Conservation (phyloP, 1,284 basidiomycete species). For the Rhodotorula sp. region DNA sequence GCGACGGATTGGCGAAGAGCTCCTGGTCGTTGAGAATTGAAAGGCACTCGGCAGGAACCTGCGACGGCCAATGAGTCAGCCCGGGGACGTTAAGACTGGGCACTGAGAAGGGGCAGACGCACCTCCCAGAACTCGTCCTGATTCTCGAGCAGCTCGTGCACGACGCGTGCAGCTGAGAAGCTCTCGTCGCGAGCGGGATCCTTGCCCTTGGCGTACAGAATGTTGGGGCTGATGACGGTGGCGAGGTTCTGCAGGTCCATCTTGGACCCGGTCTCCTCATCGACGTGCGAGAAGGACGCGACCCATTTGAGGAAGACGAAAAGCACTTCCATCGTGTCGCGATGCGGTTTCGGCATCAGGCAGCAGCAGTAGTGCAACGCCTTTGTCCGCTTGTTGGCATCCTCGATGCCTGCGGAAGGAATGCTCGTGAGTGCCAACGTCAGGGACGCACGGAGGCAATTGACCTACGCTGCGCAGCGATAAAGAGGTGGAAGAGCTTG, state of each 20-base stretch:
- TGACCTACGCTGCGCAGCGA: slow-evolving; percentile 79
- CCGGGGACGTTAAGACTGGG: not conserved
- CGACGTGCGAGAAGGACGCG: slow-evolving; percentile 95
- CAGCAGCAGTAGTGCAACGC: slow-evolving; percentile 84
- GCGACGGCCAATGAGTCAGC: not conserved
- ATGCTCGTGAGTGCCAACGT: not conserved
- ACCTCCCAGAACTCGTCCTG: slow-evolving; percentile 93
- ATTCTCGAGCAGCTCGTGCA: slow-evolving; percentile 80
- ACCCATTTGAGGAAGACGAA: slow-evolving; percentile 99
- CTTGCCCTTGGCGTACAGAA: slow-evolving; percentile 79
- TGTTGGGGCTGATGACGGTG: slow-evolving; percentile 96
- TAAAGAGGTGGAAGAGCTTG: slow-evolving; percentile 85
- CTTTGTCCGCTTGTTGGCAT: slow-evolving; percentile 75
- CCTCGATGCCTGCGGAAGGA: slow-evolving; percentile 63
- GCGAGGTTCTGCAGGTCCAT: slow-evolving; percentile 97
- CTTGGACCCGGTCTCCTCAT: slow-evolving; percentile 96
- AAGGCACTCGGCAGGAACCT: slow-evolving; percentile 72
- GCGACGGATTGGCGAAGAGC: slow-evolving; percentile 61
- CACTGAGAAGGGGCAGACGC: not conserved
- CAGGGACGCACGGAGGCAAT: not conserved
- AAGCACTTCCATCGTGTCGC: slow-evolving; percentile 96
- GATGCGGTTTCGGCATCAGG: slow-evolving; percentile 85
- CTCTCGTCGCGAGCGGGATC: slow-evolving; percentile 91
- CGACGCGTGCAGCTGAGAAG: slow-evolving; percentile 83
- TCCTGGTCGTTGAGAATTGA: slow-evolving; percentile 80